These are phyloP conservation scores for Moesziomyces sp. DNA, from an alignment of 1,284 basidiomycete species.

Conservation along the genomic window DNA sequence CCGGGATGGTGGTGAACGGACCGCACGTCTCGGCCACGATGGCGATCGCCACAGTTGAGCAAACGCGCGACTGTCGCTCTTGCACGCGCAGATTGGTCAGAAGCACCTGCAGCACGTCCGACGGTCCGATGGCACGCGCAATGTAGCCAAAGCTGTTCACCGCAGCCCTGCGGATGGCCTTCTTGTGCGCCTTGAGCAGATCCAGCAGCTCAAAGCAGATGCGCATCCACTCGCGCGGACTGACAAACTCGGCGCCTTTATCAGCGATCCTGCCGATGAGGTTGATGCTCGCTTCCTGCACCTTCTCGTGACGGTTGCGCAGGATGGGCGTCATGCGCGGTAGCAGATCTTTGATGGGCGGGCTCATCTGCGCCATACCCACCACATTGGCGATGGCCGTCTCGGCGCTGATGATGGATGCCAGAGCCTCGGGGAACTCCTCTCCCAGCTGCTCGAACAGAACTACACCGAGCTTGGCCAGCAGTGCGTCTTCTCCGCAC, in stretches of 20 bases:
- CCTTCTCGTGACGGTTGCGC: conserved; percentile 98
- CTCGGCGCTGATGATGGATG: conserved; percentile 95
- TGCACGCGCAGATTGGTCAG: conserved; percentile 97
- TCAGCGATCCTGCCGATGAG: conserved; percentile 99
- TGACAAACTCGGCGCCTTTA: conserved; percentile 97
- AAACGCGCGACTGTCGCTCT: conserved; percentile 98
- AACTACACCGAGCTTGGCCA: conserved; percentile 96
- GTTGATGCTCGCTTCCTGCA: conserved; percentile 99
- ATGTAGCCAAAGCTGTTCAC: conserved; percentile 99
- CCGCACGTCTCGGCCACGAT: conserved; percentile 89
- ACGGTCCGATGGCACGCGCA: conserved; percentile 97
- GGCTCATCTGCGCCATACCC: conserved; percentile 99
- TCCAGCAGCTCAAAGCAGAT: conserved; percentile 99
- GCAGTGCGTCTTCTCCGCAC: conserved; percentile 92
- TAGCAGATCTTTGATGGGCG: conserved; percentile 96
- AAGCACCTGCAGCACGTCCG: conserved; percentile 95
- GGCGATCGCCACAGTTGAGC: conserved; percentile 95
- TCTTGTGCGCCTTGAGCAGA: conserved; percentile 98
- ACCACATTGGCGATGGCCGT: conserved; percentile 99
- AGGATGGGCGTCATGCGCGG: conserved; percentile 99
- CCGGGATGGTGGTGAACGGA: conserved; percentile 98
- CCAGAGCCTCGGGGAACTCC: conserved; percentile 98
- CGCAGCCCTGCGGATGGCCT: conserved; percentile 96
- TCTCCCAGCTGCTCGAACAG: conserved; percentile 98
- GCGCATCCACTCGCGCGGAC: conserved; percentile 99